phyloP scores from a whole-genome alignment of 2,329 filamentous ascomycete genomes.

The Apiospora rasikravindrae region DNA sequence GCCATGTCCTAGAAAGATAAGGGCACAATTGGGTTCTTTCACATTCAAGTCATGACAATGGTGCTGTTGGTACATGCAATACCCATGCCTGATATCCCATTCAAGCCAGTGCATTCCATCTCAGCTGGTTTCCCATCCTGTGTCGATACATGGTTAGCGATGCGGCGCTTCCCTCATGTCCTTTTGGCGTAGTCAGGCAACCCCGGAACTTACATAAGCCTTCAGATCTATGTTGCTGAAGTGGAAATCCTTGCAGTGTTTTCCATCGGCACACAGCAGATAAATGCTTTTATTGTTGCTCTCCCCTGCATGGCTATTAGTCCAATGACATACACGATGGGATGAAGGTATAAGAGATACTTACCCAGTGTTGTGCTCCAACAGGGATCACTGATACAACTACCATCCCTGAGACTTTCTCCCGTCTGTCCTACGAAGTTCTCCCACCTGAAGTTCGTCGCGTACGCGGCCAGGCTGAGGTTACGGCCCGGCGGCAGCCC shows the following conservation, averaged over 20 bases:
- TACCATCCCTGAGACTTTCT: constrained; percentile 26
- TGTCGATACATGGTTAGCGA: neutral
- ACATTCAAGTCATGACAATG: neutral
- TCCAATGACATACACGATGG: neutral
- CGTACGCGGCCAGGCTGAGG: constrained; percentile 28
- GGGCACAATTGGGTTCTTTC: neutral
- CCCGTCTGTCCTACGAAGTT: constrained; percentile 27
- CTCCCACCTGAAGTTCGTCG: constrained; percentile 29
- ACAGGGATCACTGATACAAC: constrained; percentile 31
- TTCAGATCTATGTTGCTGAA: constrained; percentile 27
- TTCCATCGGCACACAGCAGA: constrained; percentile 27
- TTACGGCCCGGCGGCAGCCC: constrained; percentile 22
- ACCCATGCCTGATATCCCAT: constrained; percentile 29
- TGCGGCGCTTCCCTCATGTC: neutral
- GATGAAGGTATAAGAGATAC: neutral
- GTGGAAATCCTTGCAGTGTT: constrained; percentile 29
- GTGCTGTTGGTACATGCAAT: constrained; percentile 31
- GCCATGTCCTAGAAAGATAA: neutral
- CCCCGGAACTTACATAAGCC: constrained; percentile 25
- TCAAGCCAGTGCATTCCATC: constrained; percentile 31
- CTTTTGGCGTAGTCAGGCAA: neutral
- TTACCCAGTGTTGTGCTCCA: constrained; percentile 29
- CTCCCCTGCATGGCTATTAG: constrained; percentile 23
- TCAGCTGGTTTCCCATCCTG: constrained; percentile 27
- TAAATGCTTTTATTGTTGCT: constrained; percentile 27